These are phyloP conservation scores for Phalaenopsis hybrid DNA, from an alignment of 116 monocot species.

Conservation along the genomic window DNA sequence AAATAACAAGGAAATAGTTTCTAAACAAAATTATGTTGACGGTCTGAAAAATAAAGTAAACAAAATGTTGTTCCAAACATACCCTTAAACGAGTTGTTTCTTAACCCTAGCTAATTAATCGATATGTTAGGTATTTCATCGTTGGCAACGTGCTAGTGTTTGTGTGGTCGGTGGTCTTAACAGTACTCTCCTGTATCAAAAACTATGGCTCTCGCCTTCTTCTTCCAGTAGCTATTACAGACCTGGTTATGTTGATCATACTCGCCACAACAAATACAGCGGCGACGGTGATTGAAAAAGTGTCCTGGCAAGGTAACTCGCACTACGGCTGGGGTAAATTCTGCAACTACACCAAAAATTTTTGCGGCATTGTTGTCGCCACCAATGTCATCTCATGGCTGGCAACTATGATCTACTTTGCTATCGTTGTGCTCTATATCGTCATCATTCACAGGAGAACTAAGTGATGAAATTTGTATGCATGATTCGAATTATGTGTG, in stretches of 20 bases:
- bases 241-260: not conserved
- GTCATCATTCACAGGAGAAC: not conserved
- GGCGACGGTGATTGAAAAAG: not conserved
- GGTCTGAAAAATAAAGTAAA: too few species aligned
- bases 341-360: not conserved
- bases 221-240: not conserved
- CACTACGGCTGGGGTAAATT: not conserved
- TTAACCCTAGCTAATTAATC: too few species aligned
- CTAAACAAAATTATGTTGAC: too few species aligned
- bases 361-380: not conserved
- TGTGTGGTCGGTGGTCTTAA: not conserved
- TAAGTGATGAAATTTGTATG: not conserved
- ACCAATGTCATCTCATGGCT: not conserved
- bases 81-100: too few species aligned
- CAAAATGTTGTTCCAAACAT: too few species aligned
- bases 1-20: too few species aligned
- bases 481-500: not conserved
- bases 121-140: not conserved
- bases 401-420: not conserved
- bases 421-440: not conserved
- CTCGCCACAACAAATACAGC: not conserved
- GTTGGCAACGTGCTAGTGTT: not conserved
- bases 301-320: not conserved
- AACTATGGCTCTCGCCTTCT: not conserved
- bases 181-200: not conserved